Evolutionary conservation across 2,329 filamentous ascomycete species (phyloP), one percentile per base, ranked within the genome.

Genomic region (Nemania sp.): DNA sequence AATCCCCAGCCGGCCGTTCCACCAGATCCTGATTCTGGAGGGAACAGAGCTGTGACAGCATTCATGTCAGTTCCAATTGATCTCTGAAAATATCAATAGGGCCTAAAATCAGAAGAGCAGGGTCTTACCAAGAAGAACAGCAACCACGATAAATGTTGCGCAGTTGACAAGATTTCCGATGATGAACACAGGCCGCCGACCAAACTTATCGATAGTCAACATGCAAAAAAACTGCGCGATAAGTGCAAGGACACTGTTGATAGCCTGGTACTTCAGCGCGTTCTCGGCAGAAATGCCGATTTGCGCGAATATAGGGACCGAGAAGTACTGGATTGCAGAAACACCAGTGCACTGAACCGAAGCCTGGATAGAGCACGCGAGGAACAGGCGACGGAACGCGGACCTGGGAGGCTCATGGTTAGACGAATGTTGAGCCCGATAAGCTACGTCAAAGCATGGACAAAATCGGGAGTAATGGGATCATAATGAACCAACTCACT

Each of bases 291-390:
- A 68, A 61, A 91, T 90, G 23, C 88, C 87, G 61, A 90, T 89
- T 66, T 88, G 80, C 1, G 70, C 73, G 70, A 88, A 90, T 61
- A 90, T 89, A 2, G 66, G 70, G 15, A 86, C 80, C 0, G 83
- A 86, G 70, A 87, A 91, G 70, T 91, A 91, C 67, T 91, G 88
- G 60, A 91, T 90, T 1, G 86, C 85, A 1, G 79, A 82, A 0
- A 88, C 86, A 60, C 88, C 89, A 0, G 88, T 91, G 86, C 92
- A 90, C 68, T 91, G 89, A 2, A 86, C 77, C 0, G 82, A 83
- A 0, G 84, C 88, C 68, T 91, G 89, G 1, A 91, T 73, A 1
- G 87, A 78, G 62, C 80, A 83, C 28, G 85, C 86, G 8, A 91
- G 76, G 67, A 91, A 84, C 5, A 91, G 76, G 14, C 89, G 82